Evolutionary conservation across 2,329 filamentous ascomycete species (phyloP).

Genomic region (Paecilomyces niveus): DNA sequence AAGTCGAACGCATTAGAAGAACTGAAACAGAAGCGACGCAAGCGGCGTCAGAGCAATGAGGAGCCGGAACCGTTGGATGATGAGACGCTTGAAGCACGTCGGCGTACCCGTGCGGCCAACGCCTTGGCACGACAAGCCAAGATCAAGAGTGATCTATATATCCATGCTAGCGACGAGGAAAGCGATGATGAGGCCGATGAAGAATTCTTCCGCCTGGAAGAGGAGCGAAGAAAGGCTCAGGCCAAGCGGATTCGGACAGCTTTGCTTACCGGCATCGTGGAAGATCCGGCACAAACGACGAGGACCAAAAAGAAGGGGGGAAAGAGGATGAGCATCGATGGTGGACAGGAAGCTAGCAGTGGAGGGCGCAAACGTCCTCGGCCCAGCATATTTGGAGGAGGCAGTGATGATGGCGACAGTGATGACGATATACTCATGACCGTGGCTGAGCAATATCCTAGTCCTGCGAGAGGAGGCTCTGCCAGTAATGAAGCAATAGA

Average conservation of each 20-base stretch:
- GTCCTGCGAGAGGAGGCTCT: conserved; percentile 10
- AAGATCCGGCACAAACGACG: conserved; percentile 18
- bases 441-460: conserved; percentile 10
- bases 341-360: conserved; percentile 11
- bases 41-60: conserved; percentile 41
- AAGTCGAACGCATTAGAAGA: conserved; percentile 48
- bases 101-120: conserved; percentile 55
- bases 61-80: conserved; percentile 55
- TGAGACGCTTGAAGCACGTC: conserved; percentile 52
- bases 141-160: conserved; percentile 78
- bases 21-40: conserved; percentile 55
- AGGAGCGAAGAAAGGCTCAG: conserved; percentile 55
- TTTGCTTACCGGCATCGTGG: conserved; percentile 33
- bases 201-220: conserved; percentile 73
- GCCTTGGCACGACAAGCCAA: conserved; percentile 70
- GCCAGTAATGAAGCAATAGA: conserved; percentile 10
- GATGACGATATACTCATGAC: conserved; percentile 25
- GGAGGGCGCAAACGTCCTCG: conserved; percentile 23
- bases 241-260: conserved; percentile 43
- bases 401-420: conserved; percentile 15
- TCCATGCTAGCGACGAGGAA: conserved; percentile 82
- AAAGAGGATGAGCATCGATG: conserved; percentile 17
- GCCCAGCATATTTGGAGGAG: conserved; percentile 8
- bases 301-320: conserved; percentile 19
- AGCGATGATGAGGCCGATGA: conserved; percentile 67